These are phyloP conservation scores for Sordariomycetes sp. DNA, from an alignment of 2,329 filamentous ascomycete genomes.

Conservation along the genomic window DNA sequence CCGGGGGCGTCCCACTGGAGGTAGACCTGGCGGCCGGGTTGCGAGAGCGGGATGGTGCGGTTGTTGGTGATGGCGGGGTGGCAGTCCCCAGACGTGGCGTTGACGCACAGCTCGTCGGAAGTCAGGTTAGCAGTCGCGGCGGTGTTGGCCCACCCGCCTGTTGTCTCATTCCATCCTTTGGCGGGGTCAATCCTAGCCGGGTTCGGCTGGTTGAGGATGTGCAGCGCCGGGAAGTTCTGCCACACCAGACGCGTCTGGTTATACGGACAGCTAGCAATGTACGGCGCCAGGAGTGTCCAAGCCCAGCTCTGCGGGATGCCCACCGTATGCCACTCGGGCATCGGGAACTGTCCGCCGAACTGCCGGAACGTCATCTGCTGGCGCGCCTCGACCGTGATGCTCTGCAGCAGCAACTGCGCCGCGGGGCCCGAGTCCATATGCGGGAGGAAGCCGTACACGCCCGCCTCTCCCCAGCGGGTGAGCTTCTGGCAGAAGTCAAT, in stretches of 20 bases:
- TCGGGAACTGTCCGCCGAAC: constrained; percentile 65
- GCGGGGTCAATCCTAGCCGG: constrained; percentile 52
- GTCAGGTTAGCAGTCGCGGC: constrained; percentile 31
- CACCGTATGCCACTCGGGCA: constrained; percentile 71
- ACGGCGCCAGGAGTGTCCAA: constrained; percentile 70
- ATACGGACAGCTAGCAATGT: constrained; percentile 63
- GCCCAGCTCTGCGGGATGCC: constrained; percentile 76
- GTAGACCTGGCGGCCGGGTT: constrained; percentile 58
- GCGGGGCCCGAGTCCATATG: constrained; percentile 67
- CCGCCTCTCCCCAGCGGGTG: constrained; percentile 69
- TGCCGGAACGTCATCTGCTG: constrained; percentile 81
- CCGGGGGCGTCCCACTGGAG: constrained; percentile 63
- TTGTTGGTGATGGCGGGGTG: constrained; percentile 54
- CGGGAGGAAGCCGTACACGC: constrained; percentile 68
- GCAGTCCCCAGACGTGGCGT: constrained; percentile 44
- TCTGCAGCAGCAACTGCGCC: constrained; percentile 59
- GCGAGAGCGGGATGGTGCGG: constrained; percentile 57
- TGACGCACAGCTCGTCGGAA: constrained; percentile 38
- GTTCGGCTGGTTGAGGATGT: constrained; percentile 66
- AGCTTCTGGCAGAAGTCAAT: constrained; percentile 77
- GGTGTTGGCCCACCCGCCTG: constrained; percentile 43
- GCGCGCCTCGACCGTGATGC: constrained; percentile 65
- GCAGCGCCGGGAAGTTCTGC: constrained; percentile 70
- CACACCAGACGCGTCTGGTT: constrained; percentile 64
- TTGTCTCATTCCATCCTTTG: constrained; percentile 48